phyloP scores from a whole-genome alignment of 2,329 filamentous ascomycete species.

The Penicillium sp. region DNA sequence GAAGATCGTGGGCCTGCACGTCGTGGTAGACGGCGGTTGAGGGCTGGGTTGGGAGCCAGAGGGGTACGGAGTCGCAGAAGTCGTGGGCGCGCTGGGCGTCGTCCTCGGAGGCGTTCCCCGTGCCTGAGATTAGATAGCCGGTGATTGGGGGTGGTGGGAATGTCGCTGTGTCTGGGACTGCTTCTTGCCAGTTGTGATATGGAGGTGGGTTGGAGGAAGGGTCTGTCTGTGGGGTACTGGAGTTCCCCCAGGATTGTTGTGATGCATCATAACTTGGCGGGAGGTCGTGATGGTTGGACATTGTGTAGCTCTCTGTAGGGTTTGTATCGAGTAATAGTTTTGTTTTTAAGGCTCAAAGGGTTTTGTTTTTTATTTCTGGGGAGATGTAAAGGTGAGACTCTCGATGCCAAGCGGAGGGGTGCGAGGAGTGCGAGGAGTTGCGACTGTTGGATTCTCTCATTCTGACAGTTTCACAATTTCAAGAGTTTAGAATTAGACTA shows the following conservation, averaged over 20 bases:
- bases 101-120: slow-evolving; percentile 48
- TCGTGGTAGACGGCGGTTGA: slow-evolving; percentile 36
- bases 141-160: slow-evolving; percentile 53
- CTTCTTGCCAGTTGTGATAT: slow-evolving; percentile 54
- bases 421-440: neutral
- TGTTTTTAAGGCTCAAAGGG: neutral
- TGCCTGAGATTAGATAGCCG: slow-evolving; percentile 46
- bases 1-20: slow-evolving; percentile 40
- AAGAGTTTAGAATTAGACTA: neutral
- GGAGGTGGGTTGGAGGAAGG: slow-evolving; percentile 39
- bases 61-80: slow-evolving; percentile 46
- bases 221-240: neutral
- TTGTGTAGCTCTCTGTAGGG: neutral
- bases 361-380: neutral
- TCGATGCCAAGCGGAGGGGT: neutral
- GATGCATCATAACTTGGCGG: slow-evolving; percentile 8
- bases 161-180: slow-evolving; percentile 51
- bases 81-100: slow-evolving; percentile 49
- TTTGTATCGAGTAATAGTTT: neutral
- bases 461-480: neutral
- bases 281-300: slow-evolving; percentile 2
- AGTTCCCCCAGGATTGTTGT: neutral
- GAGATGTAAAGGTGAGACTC: neutral
- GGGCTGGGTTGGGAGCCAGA: slow-evolving; percentile 43
- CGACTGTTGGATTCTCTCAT: neutral